Evolutionary conservation across 148 eudicot species (phyloP), one percentile per base, ranked within the genome.

Genomic region (Arctostaphylos glauca): DNA sequence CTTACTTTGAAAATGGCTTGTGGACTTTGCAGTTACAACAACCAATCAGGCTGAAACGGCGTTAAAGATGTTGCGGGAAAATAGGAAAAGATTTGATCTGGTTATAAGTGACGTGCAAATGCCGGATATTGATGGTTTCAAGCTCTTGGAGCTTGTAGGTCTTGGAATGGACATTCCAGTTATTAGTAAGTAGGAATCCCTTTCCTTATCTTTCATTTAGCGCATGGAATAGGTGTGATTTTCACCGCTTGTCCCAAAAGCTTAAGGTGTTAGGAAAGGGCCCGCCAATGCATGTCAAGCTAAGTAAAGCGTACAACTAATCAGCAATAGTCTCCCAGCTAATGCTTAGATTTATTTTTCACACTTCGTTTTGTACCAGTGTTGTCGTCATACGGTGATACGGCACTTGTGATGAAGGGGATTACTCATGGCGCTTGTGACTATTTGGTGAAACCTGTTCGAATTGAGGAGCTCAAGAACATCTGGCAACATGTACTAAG

Each of bases 51-150:
- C 95, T 2, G 89, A 81, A 80, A 89, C 71, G 46, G 99, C 98
- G 4, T 81, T 96, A 79, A 87, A 84, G 67, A 86, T 96, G 87
- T 81, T 94, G 83, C 89, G 93, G 84, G 90, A 92, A 79, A 89
- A 90, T 83, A 87, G 23, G 84, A 90, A 88, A 60, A 86, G 85
- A 73, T 93, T 89, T 84, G 97, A 95, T 81, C 83, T 95, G 5
- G 89, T 95, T 21, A 93, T 95, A 73, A 91, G 89, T 18, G 98
- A 95, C 83, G 94, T 91, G 46, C 91, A 93, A 72, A 96, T 96
- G 98, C 99, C 98, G 14, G 98, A 93, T 81, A 96, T 96, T 91
- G 98, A 94, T 86, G 99, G 99, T 72, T 88, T 96, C 41, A 94
- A 88, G 94, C 94, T 96, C 81, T 97, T 96, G 60, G 97, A 94